Base-by-base conservation (phyloP, 2,329 filamentous ascomycete species). In the Fusarium devonianum region DNA sequence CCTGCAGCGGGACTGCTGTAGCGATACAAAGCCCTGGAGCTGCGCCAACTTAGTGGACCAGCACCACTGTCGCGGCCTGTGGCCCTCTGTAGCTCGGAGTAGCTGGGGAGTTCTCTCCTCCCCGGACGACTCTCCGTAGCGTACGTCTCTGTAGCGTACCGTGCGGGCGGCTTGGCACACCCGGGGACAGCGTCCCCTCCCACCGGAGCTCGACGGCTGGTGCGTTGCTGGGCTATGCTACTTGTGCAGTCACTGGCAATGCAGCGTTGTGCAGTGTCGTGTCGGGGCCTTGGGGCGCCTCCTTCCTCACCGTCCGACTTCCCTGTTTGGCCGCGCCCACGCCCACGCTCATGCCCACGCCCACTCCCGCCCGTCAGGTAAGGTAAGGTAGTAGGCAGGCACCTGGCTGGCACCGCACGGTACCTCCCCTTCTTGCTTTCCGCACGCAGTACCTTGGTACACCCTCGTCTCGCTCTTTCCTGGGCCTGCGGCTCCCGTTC, bases 401-500 rank as follows among this genome's bases (percentile, higher is more conserved):
- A 33, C 29, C 30, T 26, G 33, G 39, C 17, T 42, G 39, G 37
- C 52, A 43, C 47, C 49, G 53, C 34, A 36, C 54, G 40, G 58
- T 62, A 56, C 60, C 55, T 62, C 44, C 48, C 42, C 18, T 28
- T 13, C 22, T n/a, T 29, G 26, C 29, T 33, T 33, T 23, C 26
- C 38, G 18, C 14, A 19, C 29, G 18, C 28, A 19, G 42, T 39
- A 38, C 50, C 45, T 49, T 53, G 49, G 56, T 58, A 67, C 65
- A 62, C 58, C 58, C 63, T 64, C 60, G 57, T 57, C 56, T 60
- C 52, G 54, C 56, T 62, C 60, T 55, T 60, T 60, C 49, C 52
- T 63, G 41, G 54, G 50, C 56, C 56, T 60, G 62, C 56, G 56
- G 53, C 60, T 56, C 59, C 59, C 63, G 58, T 62, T 67, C 64